Evolutionary conservation across 1,284 basidiomycete genomes (phyloP), one percentile per base, ranked within the genome.

Genomic region (Earliella scabrosa): DNA sequence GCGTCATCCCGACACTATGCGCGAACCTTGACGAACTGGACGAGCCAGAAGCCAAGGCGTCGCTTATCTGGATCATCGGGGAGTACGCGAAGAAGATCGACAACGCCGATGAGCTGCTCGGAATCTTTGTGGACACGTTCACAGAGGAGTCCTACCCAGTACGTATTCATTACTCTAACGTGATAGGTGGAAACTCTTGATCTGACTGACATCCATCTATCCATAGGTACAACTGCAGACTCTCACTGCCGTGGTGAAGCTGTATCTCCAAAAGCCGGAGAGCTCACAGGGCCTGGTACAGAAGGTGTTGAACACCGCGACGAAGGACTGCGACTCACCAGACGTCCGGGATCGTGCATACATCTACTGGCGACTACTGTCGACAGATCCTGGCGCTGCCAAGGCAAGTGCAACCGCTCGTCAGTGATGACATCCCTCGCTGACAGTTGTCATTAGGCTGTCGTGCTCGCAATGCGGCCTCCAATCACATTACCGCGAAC

Each of bases 51-150:
- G 97, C 97, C 5, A 98, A 98, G 72, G 93, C 97, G 0, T 95
- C 95, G 8, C 82, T 99, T 57, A 98, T 99, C 68, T 99, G 97
- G 97, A 98, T 99, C 66, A 91, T 99, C 52, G 97, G 97, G 48
- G 95, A 98, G 76, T 98, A 99, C 70, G 94, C 97, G 13, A 92
- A 92, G 72, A 94, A 95, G 75, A 98, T 98, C 64, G 93, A 96
- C 67, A 99, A 99, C 64, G 93, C 93, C 9, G 95, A 93, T 70
- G 97, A 98, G 68, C 79, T 98, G 35, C 79, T 99, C 56, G 85
- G 87, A 14, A 88, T 91, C 54, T 98, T 98, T 67, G 89, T 98
- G 27, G 93, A 97, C 62, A 83, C 89, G 2, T 99, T 98, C 77
- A 87, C 83, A 38, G 97, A 99, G 68, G 97, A 99, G 73, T 90